A percentile compares a stretch with the other conserved stretches of the same genome.
phyloP scores from a whole-genome alignment of 2,329 filamentous ascomycete genomes.

The Neonectria faginata region DNA sequence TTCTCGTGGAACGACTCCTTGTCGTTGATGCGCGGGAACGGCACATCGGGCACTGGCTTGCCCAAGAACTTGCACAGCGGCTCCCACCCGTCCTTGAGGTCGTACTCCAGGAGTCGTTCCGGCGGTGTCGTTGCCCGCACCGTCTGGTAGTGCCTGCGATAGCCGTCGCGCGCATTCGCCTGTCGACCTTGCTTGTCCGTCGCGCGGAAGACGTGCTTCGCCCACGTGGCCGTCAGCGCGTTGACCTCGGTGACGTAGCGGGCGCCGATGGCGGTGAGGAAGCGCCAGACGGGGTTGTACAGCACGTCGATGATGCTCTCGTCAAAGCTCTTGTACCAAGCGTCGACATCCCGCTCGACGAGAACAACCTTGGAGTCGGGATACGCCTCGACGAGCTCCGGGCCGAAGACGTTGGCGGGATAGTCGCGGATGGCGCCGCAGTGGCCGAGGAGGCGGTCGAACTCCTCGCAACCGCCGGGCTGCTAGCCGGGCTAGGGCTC shows the following conservation, averaged over 20 bases:
- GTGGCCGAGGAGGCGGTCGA: constrained; percentile 31
- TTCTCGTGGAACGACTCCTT: constrained; percentile 27
- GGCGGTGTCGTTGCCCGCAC: neutral
- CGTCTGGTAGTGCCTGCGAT: neutral
- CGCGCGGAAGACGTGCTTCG: no score
- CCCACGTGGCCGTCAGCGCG: neutral
- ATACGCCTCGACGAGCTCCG: constrained; percentile 33
- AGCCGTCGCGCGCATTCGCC: neutral
- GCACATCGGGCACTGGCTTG: constrained; percentile 20
- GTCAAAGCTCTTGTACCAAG: constrained; percentile 32
- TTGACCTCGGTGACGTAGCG: constrained; percentile 6
- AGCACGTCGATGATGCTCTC: constrained; percentile 25
- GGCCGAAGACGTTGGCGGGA: constrained; percentile 29
- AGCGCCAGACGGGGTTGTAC: constrained; percentile 16
- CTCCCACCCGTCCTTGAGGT: constrained; percentile 27
- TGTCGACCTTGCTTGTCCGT: neutral
- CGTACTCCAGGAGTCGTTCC: constrained; percentile 27
- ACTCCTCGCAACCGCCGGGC: constrained; percentile 16
- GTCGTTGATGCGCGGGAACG: constrained; percentile 18
- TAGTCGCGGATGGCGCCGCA: constrained; percentile 31
- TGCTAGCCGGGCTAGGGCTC: constrained; percentile 1
- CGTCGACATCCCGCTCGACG: constrained; percentile 30
- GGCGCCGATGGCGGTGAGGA: constrained; percentile 9
- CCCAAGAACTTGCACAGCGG: constrained; percentile 31
- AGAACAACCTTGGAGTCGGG: constrained; percentile 35